Conservation (phyloP, 495 filamentous ascomycete species). For the Polyplosphaeria fusca region DNA sequence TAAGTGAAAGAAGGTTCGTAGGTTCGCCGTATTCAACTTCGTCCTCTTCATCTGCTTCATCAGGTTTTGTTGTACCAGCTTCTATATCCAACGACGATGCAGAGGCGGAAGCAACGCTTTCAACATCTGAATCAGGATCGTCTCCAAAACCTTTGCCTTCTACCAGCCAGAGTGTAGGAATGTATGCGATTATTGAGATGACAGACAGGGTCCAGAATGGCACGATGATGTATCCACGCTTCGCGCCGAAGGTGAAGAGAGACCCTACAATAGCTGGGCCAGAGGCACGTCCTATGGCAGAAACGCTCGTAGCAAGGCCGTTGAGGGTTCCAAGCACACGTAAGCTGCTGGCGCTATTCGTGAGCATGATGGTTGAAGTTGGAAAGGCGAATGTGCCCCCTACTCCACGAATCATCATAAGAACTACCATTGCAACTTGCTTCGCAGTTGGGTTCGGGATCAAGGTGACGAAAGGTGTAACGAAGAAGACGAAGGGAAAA, state of each 20-base stretch:
- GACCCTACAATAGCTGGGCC: slow-evolving; percentile 60
- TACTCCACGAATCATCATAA: slow-evolving; percentile 68
- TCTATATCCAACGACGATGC: neutral
- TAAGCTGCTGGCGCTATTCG: slow-evolving; percentile 75
- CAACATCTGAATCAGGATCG: slow-evolving; percentile 44
- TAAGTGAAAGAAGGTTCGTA: slow-evolving; percentile 21
- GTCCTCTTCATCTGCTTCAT: slow-evolving; percentile 9
- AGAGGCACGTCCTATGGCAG: slow-evolving; percentile 69
- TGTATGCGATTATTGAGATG: slow-evolving; percentile 57
- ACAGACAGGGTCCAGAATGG: slow-evolving; percentile 73
- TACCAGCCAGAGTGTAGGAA: slow-evolving; percentile 67
- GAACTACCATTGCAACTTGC: slow-evolving; percentile 45
- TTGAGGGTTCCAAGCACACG: slow-evolving; percentile 83
- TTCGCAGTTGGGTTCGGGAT: slow-evolving; percentile 43
- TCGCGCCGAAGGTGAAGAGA: slow-evolving; percentile 59
- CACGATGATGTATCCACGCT: slow-evolving; percentile 65
- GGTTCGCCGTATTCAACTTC: slow-evolving; percentile 33
- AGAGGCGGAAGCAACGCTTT: slow-evolving; percentile 20
- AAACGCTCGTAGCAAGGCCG: slow-evolving; percentile 76
- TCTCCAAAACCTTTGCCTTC: slow-evolving; percentile 72
- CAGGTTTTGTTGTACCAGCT: slow-evolving; percentile 19
- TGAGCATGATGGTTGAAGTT: slow-evolving; percentile 81
- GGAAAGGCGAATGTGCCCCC: slow-evolving; percentile 80
- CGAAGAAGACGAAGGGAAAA: slow-evolving; percentile 70
- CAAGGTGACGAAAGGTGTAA: slow-evolving; percentile 70